phyloP scores from a whole-genome alignment of 495 filamentous ascomycete species.

The Parmelia sp. region DNA sequence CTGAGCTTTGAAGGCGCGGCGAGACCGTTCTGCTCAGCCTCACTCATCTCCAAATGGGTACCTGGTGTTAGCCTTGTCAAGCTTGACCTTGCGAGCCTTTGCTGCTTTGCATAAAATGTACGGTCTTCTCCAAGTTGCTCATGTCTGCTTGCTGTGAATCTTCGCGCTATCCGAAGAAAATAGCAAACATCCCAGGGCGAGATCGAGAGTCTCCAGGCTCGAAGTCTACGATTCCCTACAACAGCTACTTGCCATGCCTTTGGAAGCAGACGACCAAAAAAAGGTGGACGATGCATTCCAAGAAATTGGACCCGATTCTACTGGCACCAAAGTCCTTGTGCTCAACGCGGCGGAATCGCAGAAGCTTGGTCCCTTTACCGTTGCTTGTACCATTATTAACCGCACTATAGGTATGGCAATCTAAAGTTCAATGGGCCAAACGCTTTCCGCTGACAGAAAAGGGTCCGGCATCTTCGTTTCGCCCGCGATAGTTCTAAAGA shows the following conservation, averaged over 20 bases:
- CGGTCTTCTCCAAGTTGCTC: background rate
- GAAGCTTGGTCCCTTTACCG: conserved; percentile 18
- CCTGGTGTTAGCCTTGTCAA: background rate
- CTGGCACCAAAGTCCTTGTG: conserved; percentile 13
- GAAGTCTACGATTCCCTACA: background rate
- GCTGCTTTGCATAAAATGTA: background rate
- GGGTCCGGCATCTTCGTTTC: conserved; percentile 37
- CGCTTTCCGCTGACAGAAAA: conserved; percentile 1
- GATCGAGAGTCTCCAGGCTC: background rate
- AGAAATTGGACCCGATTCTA: conserved; percentile 13
- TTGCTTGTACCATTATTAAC: conserved; percentile 23
- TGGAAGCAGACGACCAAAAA: conserved; percentile 19
- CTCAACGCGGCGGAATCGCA: conserved; percentile 16
- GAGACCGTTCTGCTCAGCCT: background rate
- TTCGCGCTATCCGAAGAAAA: background rate
- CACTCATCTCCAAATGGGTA: background rate
- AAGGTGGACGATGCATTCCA: conserved; percentile 20
- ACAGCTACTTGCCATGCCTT: conserved; percentile 14
- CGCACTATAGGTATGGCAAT: conserved; percentile 23
- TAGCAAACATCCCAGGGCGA: background rate
- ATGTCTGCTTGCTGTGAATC: background rate
- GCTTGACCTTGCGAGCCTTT: background rate
- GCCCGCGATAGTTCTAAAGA: conserved; percentile 32
- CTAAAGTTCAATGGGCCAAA: background rate
- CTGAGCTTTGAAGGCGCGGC: background rate